Conservation (phyloP, 805 yeast genomes). For the Myxozyma vanderwaltii region DNA sequence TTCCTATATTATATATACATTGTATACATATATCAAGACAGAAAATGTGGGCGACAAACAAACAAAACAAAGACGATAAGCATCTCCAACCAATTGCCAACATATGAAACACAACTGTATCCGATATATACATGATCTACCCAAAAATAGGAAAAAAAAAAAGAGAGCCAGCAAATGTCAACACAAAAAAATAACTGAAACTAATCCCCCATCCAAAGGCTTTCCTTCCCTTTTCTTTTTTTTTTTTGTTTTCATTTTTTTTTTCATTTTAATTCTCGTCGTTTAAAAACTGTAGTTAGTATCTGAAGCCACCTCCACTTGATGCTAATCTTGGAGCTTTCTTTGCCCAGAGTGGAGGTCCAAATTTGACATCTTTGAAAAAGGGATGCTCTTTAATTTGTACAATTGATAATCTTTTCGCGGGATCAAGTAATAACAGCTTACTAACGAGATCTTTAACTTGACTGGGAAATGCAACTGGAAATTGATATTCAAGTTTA, state of each 20-base stretch:
- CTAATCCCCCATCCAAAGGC: not conserved
- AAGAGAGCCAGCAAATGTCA: too few relatives aligned
- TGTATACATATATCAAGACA: too few relatives aligned
- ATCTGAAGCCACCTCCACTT: not conserved
- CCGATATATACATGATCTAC: not conserved
- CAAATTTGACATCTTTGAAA: slow-evolving; percentile 71
- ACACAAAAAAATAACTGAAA: too few relatives aligned
- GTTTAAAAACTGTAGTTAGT: too few relatives aligned
- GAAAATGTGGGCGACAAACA: too few relatives aligned
- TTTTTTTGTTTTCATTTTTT: too few relatives aligned
- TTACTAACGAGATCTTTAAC: slow-evolving; percentile 68
- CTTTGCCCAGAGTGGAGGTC: slow-evolving; percentile 66
- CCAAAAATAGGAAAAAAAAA: too few relatives aligned
- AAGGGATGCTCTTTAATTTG: slow-evolving; percentile 69
- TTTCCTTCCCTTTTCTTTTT: not conserved
- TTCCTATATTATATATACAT: too few relatives aligned
- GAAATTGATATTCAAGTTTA: slow-evolving; percentile 70
- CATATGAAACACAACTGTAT: not conserved
- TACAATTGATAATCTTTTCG: slow-evolving; percentile 58
- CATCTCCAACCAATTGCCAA: not conserved
- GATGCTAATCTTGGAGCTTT: slow-evolving; percentile 52
- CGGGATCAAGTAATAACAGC: slow-evolving; percentile 72
- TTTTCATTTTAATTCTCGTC: too few relatives aligned
- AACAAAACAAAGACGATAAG: too few relatives aligned
- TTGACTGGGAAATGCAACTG: slow-evolving; percentile 61